Evolutionary conservation across 495 filamentous ascomycete genomes (phyloP), one percentile per base, ranked within the genome.

Genomic region (Margaritispora aquatica): DNA sequence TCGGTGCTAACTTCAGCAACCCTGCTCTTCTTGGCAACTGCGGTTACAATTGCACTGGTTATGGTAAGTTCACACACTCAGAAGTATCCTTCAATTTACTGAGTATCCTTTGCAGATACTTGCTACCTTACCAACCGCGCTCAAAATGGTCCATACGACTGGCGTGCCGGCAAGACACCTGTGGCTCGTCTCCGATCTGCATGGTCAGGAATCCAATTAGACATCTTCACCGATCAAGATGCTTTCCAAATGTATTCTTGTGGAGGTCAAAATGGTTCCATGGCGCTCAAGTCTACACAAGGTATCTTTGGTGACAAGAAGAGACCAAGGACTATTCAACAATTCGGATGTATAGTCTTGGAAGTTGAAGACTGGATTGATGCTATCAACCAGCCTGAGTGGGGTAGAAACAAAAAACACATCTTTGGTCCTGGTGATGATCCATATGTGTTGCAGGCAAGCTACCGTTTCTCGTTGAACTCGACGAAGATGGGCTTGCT

Each of bases 191-290:
- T 90, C 0, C 69, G 84, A 17, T 81, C 77, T n/a, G 64, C 83
- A 44, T 82, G 77, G 70, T 86, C 84, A 0, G 89, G 89, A 36
- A 92, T 93, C 68, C 78, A 79, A 64, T 68, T 93, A 52, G 87
- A 90, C 26, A 71, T 93, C 56, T 80, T 79, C 58, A 86, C 84
- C 54, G 87, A 93, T 77, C 87, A 89, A 75, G 83, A 84, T 17
- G 88, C 84, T 10, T 78, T 89, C 65, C 89, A 93, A 75, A 80
- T 93, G 69, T 93, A 92, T 73, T 80, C 77, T 26, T 93, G 89
- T 73, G 81, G 82, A 66, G 80, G 80, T 15, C 85, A 88, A 71
- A 83, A 92, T 70, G 87, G 85, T n/a, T 78, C 78, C 1, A 71
- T 82, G 54, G 69, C 82, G 17, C 71, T 86, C 50, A 87, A 87